Percentiles rank a stretch among this genome's conserved stretches.
These are phyloP conservation scores for Penicillium mononematosum DNA, from an alignment of 495 filamentous ascomycete genomes.

Conservation along the genomic window DNA sequence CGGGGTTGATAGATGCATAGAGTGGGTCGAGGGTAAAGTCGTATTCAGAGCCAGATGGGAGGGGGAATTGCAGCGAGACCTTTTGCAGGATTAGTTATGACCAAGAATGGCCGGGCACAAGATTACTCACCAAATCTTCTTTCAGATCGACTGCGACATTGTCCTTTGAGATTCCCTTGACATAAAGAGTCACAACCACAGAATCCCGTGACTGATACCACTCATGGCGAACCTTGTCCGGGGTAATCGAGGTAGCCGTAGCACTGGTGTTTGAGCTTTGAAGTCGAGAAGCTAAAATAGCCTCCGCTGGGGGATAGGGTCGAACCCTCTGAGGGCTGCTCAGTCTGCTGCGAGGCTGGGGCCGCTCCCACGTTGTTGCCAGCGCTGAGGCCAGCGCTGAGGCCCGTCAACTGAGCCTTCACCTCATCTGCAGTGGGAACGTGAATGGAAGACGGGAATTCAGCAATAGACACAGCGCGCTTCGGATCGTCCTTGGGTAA, in stretches of 20 bases:
- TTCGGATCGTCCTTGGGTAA: constrained; percentile 60
- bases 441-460: constrained; percentile 59
- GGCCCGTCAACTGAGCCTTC: constrained; percentile 33
- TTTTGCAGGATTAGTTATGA: constrained; percentile 20
- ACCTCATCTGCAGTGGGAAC: constrained; percentile 42
- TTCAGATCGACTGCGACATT: constrained; percentile 57
- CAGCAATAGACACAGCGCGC: constrained; percentile 55
- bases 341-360: constrained; percentile 19
- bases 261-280: not conserved
- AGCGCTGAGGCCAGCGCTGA: constrained; percentile 31
- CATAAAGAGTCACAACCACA: constrained; percentile 68
- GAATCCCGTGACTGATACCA: constrained; percentile 72
- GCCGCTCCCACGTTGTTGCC: constrained; percentile 20
- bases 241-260: not conserved
- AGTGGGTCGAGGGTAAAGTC: constrained; percentile 71
- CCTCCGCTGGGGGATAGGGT: not conserved
- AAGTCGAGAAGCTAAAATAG: not conserved
- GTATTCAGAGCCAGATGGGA: constrained; percentile 57
- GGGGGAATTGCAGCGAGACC: constrained; percentile 67
- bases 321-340: not conserved
- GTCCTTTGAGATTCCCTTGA: constrained; percentile 69
- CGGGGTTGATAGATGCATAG: constrained; percentile 61
- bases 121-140: constrained; percentile 44
- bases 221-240: constrained; percentile 67
- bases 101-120: not conserved